These are phyloP conservation scores for Xerocomellus dryophilus DNA, from an alignment of 768 basidiomycete species.

Conservation along the genomic window DNA sequence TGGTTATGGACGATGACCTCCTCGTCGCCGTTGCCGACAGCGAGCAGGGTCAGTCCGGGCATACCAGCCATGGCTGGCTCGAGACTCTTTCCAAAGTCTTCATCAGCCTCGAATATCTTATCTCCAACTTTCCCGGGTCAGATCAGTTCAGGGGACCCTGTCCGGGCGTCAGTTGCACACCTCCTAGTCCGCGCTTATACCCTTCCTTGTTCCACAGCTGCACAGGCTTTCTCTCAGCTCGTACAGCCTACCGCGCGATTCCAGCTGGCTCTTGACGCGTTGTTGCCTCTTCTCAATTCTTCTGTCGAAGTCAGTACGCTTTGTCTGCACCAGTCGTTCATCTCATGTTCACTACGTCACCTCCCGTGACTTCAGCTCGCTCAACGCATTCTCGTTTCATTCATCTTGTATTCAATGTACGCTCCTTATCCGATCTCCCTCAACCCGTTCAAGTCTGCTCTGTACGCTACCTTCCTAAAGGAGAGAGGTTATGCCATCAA, in stretches of 20 bases:
- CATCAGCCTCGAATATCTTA: conserved; percentile 34
- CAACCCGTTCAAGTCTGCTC: conserved; percentile 77
- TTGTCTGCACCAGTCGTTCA: conserved; percentile 9
- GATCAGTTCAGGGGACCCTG: conserved; percentile 39
- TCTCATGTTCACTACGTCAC: conserved; percentile 16
- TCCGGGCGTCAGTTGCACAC: conserved; percentile 63
- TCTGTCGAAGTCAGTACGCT: conserved; percentile 49
- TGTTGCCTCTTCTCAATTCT: conserved; percentile 67
- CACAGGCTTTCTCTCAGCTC: conserved; percentile 70
- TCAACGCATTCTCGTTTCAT: conserved; percentile 73
- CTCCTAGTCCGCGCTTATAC: conserved; percentile 63
- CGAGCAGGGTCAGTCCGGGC: conserved; percentile 32
- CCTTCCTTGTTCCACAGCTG: conserved; percentile 74
- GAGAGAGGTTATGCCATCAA: conserved; percentile 62
- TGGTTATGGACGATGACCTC: conserved; percentile 34
- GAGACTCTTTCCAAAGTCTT: conserved; percentile 32
- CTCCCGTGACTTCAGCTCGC: conserved; percentile 46
- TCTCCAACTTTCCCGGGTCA: conserved; percentile 31
- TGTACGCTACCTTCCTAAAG: conserved; percentile 62
- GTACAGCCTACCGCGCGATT: conserved; percentile 76
- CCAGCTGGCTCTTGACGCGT: conserved; percentile 79
- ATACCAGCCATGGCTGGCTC: conserved; percentile 28
- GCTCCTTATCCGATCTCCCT: conserved; percentile 74
- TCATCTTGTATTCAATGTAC: conserved; percentile 78
- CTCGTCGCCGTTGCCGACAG: conserved; percentile 31